phyloP scores from a whole-genome alignment of 495 filamentous ascomycete genomes.

The Cryomyces antarcticus region DNA sequence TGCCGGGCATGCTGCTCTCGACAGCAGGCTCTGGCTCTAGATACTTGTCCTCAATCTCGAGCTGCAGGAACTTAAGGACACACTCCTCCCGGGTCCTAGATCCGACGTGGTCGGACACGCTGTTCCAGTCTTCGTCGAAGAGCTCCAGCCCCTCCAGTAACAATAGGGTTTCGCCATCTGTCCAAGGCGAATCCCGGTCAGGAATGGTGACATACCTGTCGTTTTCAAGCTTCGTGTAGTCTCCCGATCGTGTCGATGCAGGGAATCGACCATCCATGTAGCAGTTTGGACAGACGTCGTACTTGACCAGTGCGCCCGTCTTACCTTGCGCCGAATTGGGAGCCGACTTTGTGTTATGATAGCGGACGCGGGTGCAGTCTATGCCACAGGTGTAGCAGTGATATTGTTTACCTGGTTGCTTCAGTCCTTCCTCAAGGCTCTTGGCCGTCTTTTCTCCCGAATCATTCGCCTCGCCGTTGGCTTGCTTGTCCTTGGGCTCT shows the following conservation, averaged over 20 bases:
- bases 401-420: constrained; percentile 45
- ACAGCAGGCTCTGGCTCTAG: constrained; percentile 28
- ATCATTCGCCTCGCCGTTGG: constrained; percentile 34
- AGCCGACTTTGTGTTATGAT: constrained; percentile 53
- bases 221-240: constrained; percentile 79
- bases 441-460: constrained; percentile 28
- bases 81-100: constrained; percentile 90
- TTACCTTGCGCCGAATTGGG: constrained; percentile 33
- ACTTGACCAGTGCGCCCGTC: constrained; percentile 39
- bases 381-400: constrained; percentile 81
- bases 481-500: constrained; percentile 28
- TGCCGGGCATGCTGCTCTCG: constrained; percentile 26
- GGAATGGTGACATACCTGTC: constrained; percentile 49
- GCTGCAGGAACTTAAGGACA: constrained; percentile 80
- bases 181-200: constrained; percentile 73
- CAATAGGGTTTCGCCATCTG: constrained; percentile 65
- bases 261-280: constrained; percentile 67
- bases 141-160: constrained; percentile 78
- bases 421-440: constrained; percentile 35
- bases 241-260: constrained; percentile 41
- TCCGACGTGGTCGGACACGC: constrained; percentile 76
- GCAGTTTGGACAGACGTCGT: constrained; percentile 78
- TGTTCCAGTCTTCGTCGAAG: constrained; percentile 87
- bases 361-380: constrained; percentile 81
- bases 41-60: constrained; percentile 24